Base-by-base conservation (phyloP, 768 basidiomycete species). In the Lentinula detonsa region DNA sequence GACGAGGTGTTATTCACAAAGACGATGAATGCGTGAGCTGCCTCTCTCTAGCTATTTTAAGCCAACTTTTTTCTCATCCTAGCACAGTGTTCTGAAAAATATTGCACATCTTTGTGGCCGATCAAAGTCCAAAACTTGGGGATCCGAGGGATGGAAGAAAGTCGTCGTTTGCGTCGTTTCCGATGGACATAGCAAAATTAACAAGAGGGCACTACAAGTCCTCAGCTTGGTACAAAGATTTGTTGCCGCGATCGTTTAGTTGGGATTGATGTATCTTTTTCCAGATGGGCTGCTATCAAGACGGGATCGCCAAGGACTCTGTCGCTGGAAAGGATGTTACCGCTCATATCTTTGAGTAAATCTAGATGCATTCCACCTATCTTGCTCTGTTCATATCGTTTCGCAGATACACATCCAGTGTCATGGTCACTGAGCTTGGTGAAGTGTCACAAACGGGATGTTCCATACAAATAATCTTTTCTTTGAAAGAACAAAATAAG, bases 401-500 rank as follows among this genome's bases (percentile, higher is more conserved):
- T 61, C 48, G 1, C 63, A 87, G 88, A 68, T 92, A 90, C 68
- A 93, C 92, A 5, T 84, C 90, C 23, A 87, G 80, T 60, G 90
- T 91, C 40, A 75, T 93, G 53, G 91, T 91, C 49, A 86, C 88
- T 5, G 88, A 90, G 10, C 79, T 78, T 1, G 93, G 93, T 28
- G 93, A 95, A 71, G 88, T 94, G 11, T 85, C 86, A 0, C 78
- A 81, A 54, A 83, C 86, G n/a, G 74, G 82, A 1, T 91, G 90
- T 67, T 87, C 94, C 0, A 85, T 93, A 61, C 95, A 95, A 73
- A 81, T 92, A 66, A 77, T 98, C 50, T 95, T 95, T 77, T 94
- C 93, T 69, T 76, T 95, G 68, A 95, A 95, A 74, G 93, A 95
- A 72, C 91, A 93, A 76, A 97, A 95, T 81, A 94, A 94, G 81